Conservation (phyloP, 495 filamentous ascomycete genomes). For the Penicillium samsonianum region DNA sequence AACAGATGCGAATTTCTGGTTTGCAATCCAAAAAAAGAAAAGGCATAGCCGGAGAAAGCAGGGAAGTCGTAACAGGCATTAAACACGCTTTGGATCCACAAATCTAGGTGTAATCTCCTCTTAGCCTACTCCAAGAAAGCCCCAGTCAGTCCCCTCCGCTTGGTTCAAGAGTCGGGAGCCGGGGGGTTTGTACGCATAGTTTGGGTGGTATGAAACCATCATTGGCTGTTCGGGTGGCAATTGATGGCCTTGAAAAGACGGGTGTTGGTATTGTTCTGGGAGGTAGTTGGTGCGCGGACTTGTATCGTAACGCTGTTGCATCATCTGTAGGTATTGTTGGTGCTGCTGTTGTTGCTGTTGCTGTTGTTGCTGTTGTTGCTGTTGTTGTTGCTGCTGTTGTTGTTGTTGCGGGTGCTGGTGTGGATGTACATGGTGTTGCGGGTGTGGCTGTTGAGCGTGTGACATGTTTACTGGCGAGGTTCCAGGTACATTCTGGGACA, state of each 20-base stretch:
- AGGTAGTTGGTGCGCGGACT: slow-evolving; percentile 39
- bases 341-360: slow-evolving; percentile 26
- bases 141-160: slow-evolving; percentile 50
- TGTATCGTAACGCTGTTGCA: slow-evolving; percentile 44
- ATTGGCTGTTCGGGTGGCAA: slow-evolving; percentile 38
- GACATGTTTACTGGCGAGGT: slow-evolving; percentile 37
- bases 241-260: slow-evolving; percentile 33
- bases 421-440: slow-evolving; percentile 26
- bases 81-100: slow-evolving; percentile 22
- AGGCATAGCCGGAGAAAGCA: slow-evolving; percentile 4
- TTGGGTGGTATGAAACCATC: slow-evolving; percentile 42
- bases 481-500: slow-evolving; percentile 35
- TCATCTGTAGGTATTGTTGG: slow-evolving; percentile 40
- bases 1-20: slow-evolving; percentile 9
- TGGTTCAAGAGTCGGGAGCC: slow-evolving; percentile 41
- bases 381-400: slow-evolving; percentile 25
- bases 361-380: slow-evolving; percentile 18
- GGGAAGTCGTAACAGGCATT: slow-evolving; percentile 35
- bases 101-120: slow-evolving; percentile 23
- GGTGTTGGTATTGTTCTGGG: slow-evolving; percentile 40
- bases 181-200: slow-evolving; percentile 42
- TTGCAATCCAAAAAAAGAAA: slow-evolving; percentile 1
- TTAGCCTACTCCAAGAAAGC: slow-evolving; percentile 50
- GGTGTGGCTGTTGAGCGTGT: slow-evolving; percentile 39
- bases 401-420: slow-evolving; percentile 37